These are phyloP conservation scores for Beauveria pseudobassiana DNA, from an alignment of 2,329 filamentous ascomycete species.

Conservation along the genomic window DNA sequence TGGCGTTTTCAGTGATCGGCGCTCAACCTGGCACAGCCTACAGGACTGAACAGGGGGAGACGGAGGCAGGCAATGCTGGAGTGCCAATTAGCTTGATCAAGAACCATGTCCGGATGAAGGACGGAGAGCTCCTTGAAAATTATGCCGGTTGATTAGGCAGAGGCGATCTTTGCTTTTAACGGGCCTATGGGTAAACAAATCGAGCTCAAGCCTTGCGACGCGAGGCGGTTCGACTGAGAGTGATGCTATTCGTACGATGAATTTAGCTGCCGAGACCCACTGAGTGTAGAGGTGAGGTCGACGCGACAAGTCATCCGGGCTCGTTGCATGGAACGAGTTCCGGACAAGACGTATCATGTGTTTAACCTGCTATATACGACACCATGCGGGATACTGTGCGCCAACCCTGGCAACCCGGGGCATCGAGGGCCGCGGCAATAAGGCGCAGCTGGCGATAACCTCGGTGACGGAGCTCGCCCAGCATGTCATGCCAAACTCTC, in stretches of 20 bases:
- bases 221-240: background rate
- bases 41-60: background rate
- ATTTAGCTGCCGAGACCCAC: background rate
- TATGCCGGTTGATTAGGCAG: background rate
- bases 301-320: background rate
- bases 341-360: background rate
- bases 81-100: background rate
- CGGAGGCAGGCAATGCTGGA: background rate
- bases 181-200: background rate
- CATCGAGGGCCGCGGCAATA: background rate
- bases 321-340: background rate
- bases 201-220: slow-evolving; percentile 1
- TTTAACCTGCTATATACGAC: background rate
- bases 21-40: background rate
- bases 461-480: slow-evolving; percentile 2
- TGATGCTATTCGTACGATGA: background rate
- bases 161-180: background rate
- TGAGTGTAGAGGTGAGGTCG: background rate
- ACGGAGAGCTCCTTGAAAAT: background rate
- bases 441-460: background rate
- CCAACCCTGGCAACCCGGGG: background rate
- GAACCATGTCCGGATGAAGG: background rate
- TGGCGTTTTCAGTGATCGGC: slow-evolving; percentile 7
- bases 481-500: background rate
- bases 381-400: background rate